These are phyloP conservation scores for Citrus cavaleriei DNA, from an alignment of 345 rosid genomes.

Conservation along the genomic window DNA sequence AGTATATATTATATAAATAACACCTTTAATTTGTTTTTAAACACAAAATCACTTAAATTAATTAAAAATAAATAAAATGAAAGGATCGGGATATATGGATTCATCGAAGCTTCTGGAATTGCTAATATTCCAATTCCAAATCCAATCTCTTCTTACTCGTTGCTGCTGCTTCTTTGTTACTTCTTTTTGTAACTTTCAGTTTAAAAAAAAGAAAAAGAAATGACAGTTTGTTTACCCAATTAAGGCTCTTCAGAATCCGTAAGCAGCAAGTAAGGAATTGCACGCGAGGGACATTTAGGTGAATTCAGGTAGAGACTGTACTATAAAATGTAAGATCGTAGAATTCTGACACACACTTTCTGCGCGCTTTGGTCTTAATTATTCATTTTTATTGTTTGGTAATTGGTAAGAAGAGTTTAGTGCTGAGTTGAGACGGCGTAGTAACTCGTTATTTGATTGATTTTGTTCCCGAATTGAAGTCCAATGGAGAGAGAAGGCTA, in stretches of 20 bases:
- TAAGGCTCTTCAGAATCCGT: neutral
- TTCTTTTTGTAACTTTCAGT: neutral
- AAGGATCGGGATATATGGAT: neutral
- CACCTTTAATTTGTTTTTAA: neutral
- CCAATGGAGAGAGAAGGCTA: constrained; percentile 51
- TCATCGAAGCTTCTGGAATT: neutral
- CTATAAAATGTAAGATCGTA: neutral
- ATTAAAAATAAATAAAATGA: too few relatives aligned
- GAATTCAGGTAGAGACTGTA: neutral
- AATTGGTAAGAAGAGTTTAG: neutral
- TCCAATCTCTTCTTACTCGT: neutral
- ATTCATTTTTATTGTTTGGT: neutral
- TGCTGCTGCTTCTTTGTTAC: too few relatives aligned
- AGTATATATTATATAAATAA: too few relatives aligned
- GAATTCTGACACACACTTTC: neutral
- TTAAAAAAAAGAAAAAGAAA: too few relatives aligned
- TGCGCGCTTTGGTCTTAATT: neutral
- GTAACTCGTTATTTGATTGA: neutral
- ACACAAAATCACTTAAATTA: too few relatives aligned
- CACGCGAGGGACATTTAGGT: neutral
- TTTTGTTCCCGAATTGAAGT: constrained; percentile 18
- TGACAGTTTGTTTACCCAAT: too few relatives aligned
- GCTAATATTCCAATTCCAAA: neutral
- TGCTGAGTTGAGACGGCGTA: neutral
- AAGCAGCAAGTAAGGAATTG: neutral